A percentile compares a stretch with the other conserved stretches of the same genome.
Evolutionary conservation across 73 alveolate genomes (phyloP).

Genomic region (Uronychia binucleata): DNA sequence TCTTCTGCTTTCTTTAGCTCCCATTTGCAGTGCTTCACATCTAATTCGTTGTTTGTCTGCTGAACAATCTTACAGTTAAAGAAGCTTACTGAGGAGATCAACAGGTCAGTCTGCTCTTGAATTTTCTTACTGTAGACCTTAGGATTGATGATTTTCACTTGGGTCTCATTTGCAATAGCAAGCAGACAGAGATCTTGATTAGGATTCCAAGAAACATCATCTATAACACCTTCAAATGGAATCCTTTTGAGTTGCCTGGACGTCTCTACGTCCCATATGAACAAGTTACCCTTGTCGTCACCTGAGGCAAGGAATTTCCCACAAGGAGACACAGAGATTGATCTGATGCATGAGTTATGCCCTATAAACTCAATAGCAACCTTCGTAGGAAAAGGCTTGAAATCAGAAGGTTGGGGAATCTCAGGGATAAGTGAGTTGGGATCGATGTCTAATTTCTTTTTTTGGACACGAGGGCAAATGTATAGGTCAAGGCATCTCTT

Average conservation of each 20-base stretch:
- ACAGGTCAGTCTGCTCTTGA: neutral
- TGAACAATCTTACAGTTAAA: neutral
- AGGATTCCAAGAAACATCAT: constrained; percentile 52
- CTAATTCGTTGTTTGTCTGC: neutral
- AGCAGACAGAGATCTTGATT: constrained; percentile 12
- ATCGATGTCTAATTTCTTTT: constrained; percentile 90
- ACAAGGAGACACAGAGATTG: constrained; percentile 65
- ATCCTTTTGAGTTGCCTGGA: constrained; percentile 34
- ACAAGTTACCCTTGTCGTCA: constrained; percentile 51
- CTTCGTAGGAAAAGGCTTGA: constrained; percentile 96
- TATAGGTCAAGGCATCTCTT: constrained; percentile 96
- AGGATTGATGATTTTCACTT: constrained; percentile 26
- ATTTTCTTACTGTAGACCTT: constrained; percentile 10
- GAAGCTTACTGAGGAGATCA: neutral
- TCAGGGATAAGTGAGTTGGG: constrained; percentile 95
- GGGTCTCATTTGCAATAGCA: constrained; percentile 40
- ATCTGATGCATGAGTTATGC: constrained; percentile 63
- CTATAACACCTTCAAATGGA: constrained; percentile 38
- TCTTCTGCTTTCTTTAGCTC: neutral
- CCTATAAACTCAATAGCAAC: constrained; percentile 83
- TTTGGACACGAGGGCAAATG: constrained; percentile 93
- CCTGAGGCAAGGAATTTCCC: constrained; percentile 65
- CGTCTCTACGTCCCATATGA: constrained; percentile 52
- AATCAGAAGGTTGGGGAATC: constrained; percentile 94
- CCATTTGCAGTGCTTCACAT: constrained; percentile 15